Base-by-base conservation (phyloP, 106 monocot genomes). In the Phalaenopsis aphrodite region DNA sequence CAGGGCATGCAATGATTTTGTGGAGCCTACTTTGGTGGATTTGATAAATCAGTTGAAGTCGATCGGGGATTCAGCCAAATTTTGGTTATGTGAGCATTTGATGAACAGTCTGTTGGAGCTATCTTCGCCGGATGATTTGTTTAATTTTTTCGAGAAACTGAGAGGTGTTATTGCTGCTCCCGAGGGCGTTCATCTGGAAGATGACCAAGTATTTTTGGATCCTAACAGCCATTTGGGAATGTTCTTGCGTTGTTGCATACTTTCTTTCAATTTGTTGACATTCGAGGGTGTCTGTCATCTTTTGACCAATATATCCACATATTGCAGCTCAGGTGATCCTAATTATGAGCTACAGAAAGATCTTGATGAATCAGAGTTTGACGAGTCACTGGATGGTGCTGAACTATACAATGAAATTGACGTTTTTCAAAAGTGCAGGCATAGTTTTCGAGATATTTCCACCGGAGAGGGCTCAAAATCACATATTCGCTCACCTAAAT, bases 261-360 rank as follows among this genome's bases (percentile, higher is more conserved):
- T 94, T 75, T 83, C 90, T 38, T 98, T 98, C 75, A 94, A 87
- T 82, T 56, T 86, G 24, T 79, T 98, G 81, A 80, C 90, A 19
- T 98, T 94, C 87, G 98, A 98, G 92, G 94, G 90, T 42, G 89
- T 94, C 48, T 94, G 98, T 80, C 98, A 98, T 85, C 91, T 98
- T 72, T 81, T 94, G 81, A 89, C 94, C 41, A 93, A 87, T 84
- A 84, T 94, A 79, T 90, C 78, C 38, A 77, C 75, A 64, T 98
- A 98, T 77, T 98, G 91, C 80, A 91, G 79, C 71, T 76, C 89
- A 56, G 75, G 76, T 75, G 86, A 82, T 77, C 46, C 89, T 66
- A 36, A 48, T 55, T 92, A 89, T 79, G 92, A 84, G 69, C 85
- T 90, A 49, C 86, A 84, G 75, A 92, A 91, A 85, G 93, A 90